Evolutionary conservation across 495 filamentous ascomycete genomes (phyloP).

Genomic region (Pyrenopolyporus hunteri): DNA sequence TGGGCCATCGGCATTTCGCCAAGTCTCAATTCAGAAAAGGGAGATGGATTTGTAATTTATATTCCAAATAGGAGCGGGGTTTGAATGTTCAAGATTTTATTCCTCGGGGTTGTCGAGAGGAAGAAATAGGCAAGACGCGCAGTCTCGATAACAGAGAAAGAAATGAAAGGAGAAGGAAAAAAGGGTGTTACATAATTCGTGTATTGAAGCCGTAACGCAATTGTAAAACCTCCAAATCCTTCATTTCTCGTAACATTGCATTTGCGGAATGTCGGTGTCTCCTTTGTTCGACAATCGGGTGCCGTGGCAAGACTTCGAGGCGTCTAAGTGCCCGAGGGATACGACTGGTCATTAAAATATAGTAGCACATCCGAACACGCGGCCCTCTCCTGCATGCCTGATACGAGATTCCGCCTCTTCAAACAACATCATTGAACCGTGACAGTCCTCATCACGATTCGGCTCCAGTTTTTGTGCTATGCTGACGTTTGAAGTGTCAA

Average conservation of each 20-base stretch:
- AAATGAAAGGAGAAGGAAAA: too few species aligned
- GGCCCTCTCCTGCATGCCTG: conserved; percentile 8
- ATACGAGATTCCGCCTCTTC: conserved; percentile 26
- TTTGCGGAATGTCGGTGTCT: background rate
- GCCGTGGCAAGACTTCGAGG: background rate
- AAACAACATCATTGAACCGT: background rate
- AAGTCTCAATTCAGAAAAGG: too few species aligned
- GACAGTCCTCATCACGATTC: background rate
- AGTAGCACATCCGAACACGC: conserved; percentile 3
- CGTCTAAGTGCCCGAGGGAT: background rate
- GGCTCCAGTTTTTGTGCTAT: background rate
- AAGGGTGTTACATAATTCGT: too few species aligned
- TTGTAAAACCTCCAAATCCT: background rate
- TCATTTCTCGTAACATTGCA: background rate
- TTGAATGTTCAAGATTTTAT: too few species aligned
- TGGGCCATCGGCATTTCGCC: too few species aligned
- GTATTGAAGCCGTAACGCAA: background rate
- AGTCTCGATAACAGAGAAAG: too few species aligned
- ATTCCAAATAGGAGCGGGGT: too few species aligned
- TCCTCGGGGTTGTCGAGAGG: too few species aligned
- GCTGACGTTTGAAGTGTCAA: background rate
- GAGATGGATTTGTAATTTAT: too few species aligned
- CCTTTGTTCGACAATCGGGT: background rate
- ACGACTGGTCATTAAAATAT: conserved; percentile 17
- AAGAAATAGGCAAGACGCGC: too few species aligned